Evolutionary conservation across 805 yeast species (phyloP).

Genomic region (Lachancea thermotolerans): DNA sequence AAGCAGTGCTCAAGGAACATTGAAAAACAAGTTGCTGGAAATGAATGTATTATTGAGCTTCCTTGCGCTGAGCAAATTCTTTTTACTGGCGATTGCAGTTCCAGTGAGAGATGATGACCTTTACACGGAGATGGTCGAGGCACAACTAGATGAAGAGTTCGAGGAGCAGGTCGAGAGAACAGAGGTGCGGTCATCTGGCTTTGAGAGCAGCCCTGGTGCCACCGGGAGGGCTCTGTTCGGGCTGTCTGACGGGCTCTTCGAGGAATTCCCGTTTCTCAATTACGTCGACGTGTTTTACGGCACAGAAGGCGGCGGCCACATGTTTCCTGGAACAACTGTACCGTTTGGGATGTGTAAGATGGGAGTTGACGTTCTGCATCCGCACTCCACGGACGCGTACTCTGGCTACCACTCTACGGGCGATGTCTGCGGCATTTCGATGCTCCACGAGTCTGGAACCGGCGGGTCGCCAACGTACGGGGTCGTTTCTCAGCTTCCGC

Average conservation of each 20-base stretch:
- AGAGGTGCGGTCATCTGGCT: background rate
- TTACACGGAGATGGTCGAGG: background rate
- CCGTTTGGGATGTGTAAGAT: conserved; percentile 36
- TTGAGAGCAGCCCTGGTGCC: background rate
- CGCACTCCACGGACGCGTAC: conserved; percentile 23
- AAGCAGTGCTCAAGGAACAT: no score
- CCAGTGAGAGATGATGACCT: background rate
- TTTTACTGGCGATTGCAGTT: background rate
- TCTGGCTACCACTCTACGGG: conserved; percentile 33
- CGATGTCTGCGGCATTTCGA: conserved; percentile 29
- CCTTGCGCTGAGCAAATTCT: background rate
- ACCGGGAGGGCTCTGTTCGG: background rate
- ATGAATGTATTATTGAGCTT: background rate
- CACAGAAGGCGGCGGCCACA: conserved; percentile 33
- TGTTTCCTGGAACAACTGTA: conserved; percentile 33
- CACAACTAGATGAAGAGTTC: background rate
- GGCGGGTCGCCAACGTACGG: conserved; percentile 37
- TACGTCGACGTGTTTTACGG: conserved; percentile 33
- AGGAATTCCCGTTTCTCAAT: conserved; percentile 5
- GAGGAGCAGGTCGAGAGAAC: background rate
- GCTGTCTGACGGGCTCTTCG: background rate
- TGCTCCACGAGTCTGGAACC: conserved; percentile 37
- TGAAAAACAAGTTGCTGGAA: background rate
- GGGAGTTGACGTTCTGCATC: conserved; percentile 30
- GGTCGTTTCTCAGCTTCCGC: conserved; percentile 31